phyloP scores from a whole-genome alignment of 169 alveolate species.

The Eimeria nieschulzi region DNA sequence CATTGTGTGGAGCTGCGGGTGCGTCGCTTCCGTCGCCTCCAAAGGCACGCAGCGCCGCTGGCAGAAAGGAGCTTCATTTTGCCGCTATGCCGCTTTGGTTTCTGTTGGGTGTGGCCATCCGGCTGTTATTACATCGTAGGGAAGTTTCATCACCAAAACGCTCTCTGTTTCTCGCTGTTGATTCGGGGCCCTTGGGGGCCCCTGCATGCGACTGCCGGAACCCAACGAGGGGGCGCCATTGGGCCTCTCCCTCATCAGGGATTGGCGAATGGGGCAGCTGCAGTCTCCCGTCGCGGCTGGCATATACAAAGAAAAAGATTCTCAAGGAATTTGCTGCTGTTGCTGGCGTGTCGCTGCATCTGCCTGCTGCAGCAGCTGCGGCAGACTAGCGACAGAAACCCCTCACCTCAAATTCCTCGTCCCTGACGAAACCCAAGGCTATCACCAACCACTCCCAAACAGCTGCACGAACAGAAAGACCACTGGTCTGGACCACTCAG shows the following conservation, averaged over 20 bases:
- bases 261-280: slow-evolving; percentile 12
- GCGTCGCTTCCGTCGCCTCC: too few species aligned
- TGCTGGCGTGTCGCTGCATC: neutral
- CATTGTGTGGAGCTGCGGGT: too few species aligned
- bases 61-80: slow-evolving; percentile 51
- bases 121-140: slow-evolving; percentile 24
- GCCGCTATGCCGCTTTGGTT: slow-evolving; percentile 61
- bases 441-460: neutral
- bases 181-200: slow-evolving; percentile 41
- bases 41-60: too few species aligned
- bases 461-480: neutral
- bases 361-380: slow-evolving; percentile 18
- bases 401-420: slow-evolving; percentile 54
- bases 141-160: slow-evolving; percentile 70
- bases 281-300: slow-evolving; percentile 10
- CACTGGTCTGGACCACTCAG: neutral
- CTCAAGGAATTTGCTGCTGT: neutral
- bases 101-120: slow-evolving; percentile 55
- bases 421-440: slow-evolving; percentile 67
- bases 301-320: slow-evolving; percentile 6
- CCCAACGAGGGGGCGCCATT: neutral
- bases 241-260: neutral
- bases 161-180: slow-evolving; percentile 59
- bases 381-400: slow-evolving; percentile 43
- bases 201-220: slow-evolving; percentile 15